phyloP scores from a whole-genome alignment of 805 yeast species.

The Cyberlindnera japonica region DNA sequence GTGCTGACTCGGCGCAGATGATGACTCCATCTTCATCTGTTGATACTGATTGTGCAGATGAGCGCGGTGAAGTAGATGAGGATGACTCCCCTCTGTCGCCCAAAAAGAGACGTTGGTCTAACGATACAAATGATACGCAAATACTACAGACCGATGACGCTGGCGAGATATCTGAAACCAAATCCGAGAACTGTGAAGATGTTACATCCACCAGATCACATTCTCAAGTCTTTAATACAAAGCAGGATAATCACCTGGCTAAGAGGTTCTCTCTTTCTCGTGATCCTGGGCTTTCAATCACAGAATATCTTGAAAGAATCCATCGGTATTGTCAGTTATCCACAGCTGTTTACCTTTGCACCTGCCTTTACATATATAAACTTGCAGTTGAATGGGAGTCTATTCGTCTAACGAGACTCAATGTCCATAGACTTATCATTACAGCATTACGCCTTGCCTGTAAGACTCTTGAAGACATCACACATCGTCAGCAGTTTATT shows the following conservation, averaged over 20 bases:
- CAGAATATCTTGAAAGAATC: conserved; percentile 28
- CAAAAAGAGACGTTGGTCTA: conserved; percentile 18
- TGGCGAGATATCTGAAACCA: neutral
- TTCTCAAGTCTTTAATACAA: conserved; percentile 1
- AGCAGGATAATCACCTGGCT: conserved; percentile 21
- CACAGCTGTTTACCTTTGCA: conserved; percentile 28
- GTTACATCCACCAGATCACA: neutral
- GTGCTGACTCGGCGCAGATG: neutral
- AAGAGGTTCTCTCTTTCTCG: conserved; percentile 23
- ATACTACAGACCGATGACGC: neutral
- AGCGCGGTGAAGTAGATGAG: neutral
- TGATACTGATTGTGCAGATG: conserved; percentile 4
- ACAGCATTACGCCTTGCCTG: conserved; percentile 45
- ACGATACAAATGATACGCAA: conserved; percentile 5
- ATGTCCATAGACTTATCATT: conserved; percentile 42
- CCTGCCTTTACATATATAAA: conserved; percentile 26
- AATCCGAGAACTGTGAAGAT: neutral
- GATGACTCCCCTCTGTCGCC: conserved; percentile 19
- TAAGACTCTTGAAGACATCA: conserved; percentile 44
- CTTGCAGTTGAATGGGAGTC: conserved; percentile 15
- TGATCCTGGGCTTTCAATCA: conserved; percentile 24
- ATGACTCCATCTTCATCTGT: neutral
- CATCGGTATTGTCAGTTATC: conserved; percentile 28
- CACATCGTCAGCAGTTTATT: conserved; percentile 39
- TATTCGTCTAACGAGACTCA: conserved; percentile 33